Conservation (phyloP, 2,329 filamentous ascomycete genomes). For the Penicillium concentricum region DNA sequence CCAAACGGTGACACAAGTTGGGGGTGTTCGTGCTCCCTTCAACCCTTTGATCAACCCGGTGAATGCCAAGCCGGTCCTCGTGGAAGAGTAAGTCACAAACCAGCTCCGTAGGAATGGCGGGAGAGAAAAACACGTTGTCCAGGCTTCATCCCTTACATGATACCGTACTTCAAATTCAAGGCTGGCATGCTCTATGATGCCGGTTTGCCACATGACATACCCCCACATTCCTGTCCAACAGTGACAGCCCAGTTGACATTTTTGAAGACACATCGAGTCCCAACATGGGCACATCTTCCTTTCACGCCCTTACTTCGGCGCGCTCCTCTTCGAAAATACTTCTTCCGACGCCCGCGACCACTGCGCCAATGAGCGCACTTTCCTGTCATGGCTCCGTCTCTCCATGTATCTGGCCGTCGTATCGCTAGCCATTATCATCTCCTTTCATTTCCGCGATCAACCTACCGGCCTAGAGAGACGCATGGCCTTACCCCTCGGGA, state of each 20-base stretch:
- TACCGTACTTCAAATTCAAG: neutral
- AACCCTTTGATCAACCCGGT: conserved; percentile 55
- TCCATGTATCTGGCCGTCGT: conserved; percentile 90
- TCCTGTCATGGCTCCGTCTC: conserved; percentile 87
- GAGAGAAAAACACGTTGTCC: neutral
- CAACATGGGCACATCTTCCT: conserved; percentile 47
- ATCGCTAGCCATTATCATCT: conserved; percentile 83
- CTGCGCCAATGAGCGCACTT: conserved; percentile 67
- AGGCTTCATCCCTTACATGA: conserved; percentile 5
- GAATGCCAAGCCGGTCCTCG: conserved; percentile 49
- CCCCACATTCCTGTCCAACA: neutral
- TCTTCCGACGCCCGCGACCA: conserved; percentile 66
- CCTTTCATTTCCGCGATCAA: conserved; percentile 80
- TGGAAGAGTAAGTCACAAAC: conserved; percentile 45
- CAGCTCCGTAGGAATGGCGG: neutral
- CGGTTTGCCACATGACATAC: neutral
- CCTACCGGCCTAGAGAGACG: conserved; percentile 69
- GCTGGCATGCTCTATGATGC: neutral
- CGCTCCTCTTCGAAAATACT: conserved; percentile 65
- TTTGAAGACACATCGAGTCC: conserved; percentile 29
- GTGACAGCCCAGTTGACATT: neutral
- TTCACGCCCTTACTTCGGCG: conserved; percentile 55
- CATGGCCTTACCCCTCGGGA: conserved; percentile 79
- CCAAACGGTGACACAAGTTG: conserved; percentile 8
- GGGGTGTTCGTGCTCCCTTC: conserved; percentile 36